Conservation (phyloP, 2,329 filamentous ascomycete species). For the Ilyonectria destructans region DNA sequence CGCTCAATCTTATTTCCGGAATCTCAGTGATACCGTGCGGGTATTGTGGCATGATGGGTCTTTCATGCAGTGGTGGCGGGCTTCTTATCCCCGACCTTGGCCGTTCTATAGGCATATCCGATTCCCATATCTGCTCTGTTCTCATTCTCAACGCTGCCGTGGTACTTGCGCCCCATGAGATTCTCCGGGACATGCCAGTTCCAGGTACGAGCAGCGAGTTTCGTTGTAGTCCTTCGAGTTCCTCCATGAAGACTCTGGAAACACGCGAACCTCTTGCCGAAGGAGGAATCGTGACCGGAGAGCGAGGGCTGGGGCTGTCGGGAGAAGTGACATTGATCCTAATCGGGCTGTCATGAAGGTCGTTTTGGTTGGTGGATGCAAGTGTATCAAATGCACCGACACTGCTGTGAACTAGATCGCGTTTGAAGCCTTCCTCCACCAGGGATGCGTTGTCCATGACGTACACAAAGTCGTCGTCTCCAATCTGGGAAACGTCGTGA, state of each 20-base stretch:
- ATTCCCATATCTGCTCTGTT: constrained; percentile 44
- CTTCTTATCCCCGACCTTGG: constrained; percentile 22
- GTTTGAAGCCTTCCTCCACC: constrained; percentile 78
- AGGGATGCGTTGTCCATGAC: constrained; percentile 81
- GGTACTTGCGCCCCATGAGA: constrained; percentile 44
- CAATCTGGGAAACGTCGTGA: constrained; percentile 87
- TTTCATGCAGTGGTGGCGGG: constrained; percentile 31
- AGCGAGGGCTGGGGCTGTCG: constrained; percentile 25
- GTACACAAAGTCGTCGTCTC: constrained; percentile 82
- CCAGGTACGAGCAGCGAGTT: constrained; percentile 27
- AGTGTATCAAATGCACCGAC: constrained; percentile 66
- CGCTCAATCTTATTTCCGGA: constrained; percentile 21
- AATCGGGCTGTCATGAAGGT: constrained; percentile 20
- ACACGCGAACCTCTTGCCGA: constrained; percentile 32
- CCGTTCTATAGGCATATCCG: constrained; percentile 19
- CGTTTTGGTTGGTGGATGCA: constrained; percentile 37
- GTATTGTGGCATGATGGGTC: constrained; percentile 28
- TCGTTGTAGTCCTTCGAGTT: constrained; percentile 40
- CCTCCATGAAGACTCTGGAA: constrained; percentile 41
- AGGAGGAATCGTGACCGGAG: constrained; percentile 21
- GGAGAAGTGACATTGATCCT: constrained; percentile 40
- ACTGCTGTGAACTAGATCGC: constrained; percentile 64
- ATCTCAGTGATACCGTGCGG: constrained; percentile 29
- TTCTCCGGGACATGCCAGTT: constrained; percentile 32
- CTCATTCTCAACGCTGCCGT: constrained; percentile 40